phyloP scores from a whole-genome alignment of 257 asterid species.

The Catharanthus roseus region DNA sequence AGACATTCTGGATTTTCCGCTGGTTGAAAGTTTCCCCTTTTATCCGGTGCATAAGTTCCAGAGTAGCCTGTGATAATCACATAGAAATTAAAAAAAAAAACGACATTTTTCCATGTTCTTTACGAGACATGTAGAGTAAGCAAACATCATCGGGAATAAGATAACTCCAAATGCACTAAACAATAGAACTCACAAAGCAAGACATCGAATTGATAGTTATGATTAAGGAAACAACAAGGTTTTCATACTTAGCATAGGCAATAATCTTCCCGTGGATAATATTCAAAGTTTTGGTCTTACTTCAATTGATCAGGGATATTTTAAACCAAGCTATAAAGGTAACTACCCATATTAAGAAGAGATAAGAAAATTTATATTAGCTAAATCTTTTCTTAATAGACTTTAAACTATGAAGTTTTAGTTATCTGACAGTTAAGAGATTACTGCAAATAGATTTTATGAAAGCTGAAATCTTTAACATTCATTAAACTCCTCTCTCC shows the following conservation, averaged over 20 bases:
- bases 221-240: neutral
- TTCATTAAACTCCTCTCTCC: neutral
- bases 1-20: slow-evolving; percentile 37
- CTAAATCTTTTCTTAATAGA: neutral
- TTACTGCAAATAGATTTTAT: neutral
- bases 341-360: neutral
- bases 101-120: neutral
- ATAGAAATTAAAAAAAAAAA: slow-evolving; percentile 1
- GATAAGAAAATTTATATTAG: neutral
- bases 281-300: neutral
- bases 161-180: neutral
- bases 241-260: neutral
- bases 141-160: neutral
- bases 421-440: neutral
- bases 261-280: neutral
- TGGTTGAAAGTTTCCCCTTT: slow-evolving; percentile 40
- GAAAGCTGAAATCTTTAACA: neutral
- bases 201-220: neutral
- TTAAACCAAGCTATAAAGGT: neutral
- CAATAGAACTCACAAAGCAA: neutral
- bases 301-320: neutral
- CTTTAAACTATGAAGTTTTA: neutral
- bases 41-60: slow-evolving; percentile 52
- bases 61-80: slow-evolving; percentile 46
- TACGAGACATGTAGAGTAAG: neutral